phyloP scores from a whole-genome alignment of 2,329 filamentous ascomycete species.

The Trichophaea hybrida region DNA sequence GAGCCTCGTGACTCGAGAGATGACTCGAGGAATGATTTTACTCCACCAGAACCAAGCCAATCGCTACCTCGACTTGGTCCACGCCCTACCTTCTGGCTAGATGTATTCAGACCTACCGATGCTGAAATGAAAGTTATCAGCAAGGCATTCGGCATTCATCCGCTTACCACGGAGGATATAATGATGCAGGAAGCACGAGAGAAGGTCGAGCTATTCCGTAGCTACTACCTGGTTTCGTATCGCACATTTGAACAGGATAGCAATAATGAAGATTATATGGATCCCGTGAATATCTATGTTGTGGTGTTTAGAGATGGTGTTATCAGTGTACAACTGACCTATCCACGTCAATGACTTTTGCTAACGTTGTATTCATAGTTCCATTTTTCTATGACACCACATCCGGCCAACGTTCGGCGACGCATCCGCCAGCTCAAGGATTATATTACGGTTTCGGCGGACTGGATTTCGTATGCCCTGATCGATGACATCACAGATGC shows the following conservation, averaged over 20 bases:
- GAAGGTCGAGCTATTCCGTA: constrained; percentile 91
- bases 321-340: constrained; percentile 42
- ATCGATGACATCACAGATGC: constrained; percentile 90
- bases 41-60: not conserved
- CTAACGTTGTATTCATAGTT: constrained; percentile 37
- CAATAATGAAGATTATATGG: constrained; percentile 75
- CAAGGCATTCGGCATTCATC: constrained; percentile 90
- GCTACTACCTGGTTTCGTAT: constrained; percentile 99
- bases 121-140: constrained; percentile 88
- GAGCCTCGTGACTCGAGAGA: not conserved
- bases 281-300: constrained; percentile 94
- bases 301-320: constrained; percentile 94
- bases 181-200: constrained; percentile 94
- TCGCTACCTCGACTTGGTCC: constrained; percentile 41
- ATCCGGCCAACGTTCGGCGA: constrained; percentile 87
- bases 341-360: not conserved
- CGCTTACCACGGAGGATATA: constrained; percentile 88
- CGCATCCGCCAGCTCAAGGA: constrained; percentile 87
- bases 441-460: constrained; percentile 79
- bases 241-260: constrained; percentile 92
- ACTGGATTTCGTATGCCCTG: constrained; percentile 90
- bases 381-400: constrained; percentile 90
- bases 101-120: constrained; percentile 80
- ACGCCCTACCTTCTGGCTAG: constrained; percentile 91
- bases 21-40: not conserved